Conservation (phyloP, 495 filamentous ascomycete species). For the Beverwykella pulmonaria region DNA sequence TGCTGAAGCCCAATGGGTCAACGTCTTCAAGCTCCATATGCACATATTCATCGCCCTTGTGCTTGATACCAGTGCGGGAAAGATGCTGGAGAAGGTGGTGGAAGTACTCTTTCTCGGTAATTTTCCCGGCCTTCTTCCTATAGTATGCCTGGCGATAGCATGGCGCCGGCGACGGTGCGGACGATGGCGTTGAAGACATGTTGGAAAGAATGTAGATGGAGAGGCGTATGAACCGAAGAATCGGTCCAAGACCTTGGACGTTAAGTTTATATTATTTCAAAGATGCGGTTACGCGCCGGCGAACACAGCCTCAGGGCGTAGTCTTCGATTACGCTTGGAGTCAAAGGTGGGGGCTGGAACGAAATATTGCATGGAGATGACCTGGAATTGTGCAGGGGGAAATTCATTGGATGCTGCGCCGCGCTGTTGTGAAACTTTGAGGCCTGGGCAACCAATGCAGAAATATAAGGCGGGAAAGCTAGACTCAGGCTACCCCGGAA, state of each 20-base stretch:
- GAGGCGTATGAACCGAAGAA: not conserved
- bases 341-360: not conserved
- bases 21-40: not conserved
- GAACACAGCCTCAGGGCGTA: not conserved
- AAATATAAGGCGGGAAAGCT: no score
- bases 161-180: not conserved
- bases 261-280: no score
- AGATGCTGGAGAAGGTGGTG: constrained; percentile 13
- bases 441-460: no score
- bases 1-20: constrained; percentile 9
- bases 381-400: not conserved
- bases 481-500: no score
- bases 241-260: no score
- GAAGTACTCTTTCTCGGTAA: constrained; percentile 8
- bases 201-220: not conserved
- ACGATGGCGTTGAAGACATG: not conserved
- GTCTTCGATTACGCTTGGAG: not conserved
- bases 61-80: not conserved
- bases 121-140: not conserved
- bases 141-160: constrained; percentile 9
- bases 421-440: no score
- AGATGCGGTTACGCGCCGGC: no score
- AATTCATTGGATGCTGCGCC: no score
- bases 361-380: not conserved
- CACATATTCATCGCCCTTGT: constrained; percentile 3